phyloP scores from a whole-genome alignment of 176 grass and related monocot species.

The Carex parvula region DNA sequence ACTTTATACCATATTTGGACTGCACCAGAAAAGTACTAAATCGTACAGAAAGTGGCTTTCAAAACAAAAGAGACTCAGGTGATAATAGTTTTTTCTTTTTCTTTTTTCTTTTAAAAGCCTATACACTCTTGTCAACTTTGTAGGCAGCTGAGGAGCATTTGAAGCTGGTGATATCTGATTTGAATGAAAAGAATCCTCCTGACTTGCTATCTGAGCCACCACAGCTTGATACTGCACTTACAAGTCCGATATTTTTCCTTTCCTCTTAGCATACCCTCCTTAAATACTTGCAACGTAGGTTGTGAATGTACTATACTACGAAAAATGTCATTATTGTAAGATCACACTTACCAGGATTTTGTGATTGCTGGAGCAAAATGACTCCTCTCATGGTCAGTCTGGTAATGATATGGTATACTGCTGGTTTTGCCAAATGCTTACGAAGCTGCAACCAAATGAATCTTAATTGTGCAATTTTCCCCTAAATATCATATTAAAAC shows the following conservation, averaged over 20 bases:
- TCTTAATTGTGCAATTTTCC: background rate
- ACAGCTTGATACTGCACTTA: conserved; percentile 70
- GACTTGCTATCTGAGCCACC: conserved; percentile 78
- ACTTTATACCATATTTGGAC: background rate
- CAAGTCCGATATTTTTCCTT: conserved; percentile 46
- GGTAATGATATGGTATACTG: background rate
- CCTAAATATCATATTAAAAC: background rate
- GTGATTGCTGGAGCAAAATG: background rate
- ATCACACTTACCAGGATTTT: background rate
- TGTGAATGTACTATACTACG: background rate
- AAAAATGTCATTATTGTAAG: conserved; percentile 18
- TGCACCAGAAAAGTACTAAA: background rate
- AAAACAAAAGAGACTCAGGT: background rate
- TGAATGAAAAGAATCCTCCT: conserved; percentile 54
- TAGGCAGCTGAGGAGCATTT: conserved; percentile 70
- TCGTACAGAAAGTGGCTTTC: background rate
- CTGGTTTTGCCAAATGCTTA: background rate
- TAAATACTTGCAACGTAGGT: background rate
- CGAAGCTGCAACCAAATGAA: conserved; percentile 4
- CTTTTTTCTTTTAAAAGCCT: background rate
- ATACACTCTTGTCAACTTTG: conserved; percentile 15
- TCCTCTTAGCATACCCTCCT: conserved; percentile 13
- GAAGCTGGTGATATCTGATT: conserved; percentile 60
- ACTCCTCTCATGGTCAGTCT: background rate
- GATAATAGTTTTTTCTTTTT: background rate